Base-by-base conservation (phyloP, 768 basidiomycete species). In the Leucocoprinus birnbaumii region DNA sequence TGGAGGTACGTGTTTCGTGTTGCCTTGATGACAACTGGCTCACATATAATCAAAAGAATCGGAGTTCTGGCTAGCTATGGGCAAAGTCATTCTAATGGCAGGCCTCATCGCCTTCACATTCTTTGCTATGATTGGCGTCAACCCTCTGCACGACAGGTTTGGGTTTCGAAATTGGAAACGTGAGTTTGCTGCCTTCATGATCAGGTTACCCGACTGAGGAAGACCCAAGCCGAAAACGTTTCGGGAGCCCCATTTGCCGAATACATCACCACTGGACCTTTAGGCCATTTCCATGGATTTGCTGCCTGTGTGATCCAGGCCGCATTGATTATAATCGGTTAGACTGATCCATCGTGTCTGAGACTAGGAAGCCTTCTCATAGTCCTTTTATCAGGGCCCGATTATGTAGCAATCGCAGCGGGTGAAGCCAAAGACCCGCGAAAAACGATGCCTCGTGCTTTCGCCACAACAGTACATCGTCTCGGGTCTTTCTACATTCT, bases 401-500 rank as follows among this genome's bases (percentile, higher is more conserved):
- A 81, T 55, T 79, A 79, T 55, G 75, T 81, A 2, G 65, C 78
- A n/a, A 77, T 81, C 68, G 76, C 87, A 2, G 89, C 88, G 19
- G 87, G 85, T 1, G 91, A 94, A 71, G 83, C 87, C 1, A 70
- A 78, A 56, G 77, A 80, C 56, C 91, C 91, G 0, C 80, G 89
- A 24, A 77, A 76, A 22, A 87, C 82, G 58, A 80, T 94, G 62
- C 82, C 86, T 41, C 78, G 73, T 60, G 89, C 89, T 9, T 86
- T 90, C 63, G 78, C 77, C 37, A 73, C 84, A n/a, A 89, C 92
- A 40, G 85, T 91, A 67, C 86, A 82, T 69, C 86, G 93, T 56
- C 80, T 96, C 55, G 70, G 87, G 2, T 65, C 86, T 26, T 92
- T 92, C 73, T 92, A 91, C 71, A 75, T 90, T 50, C 66, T 89